phyloP scores from a whole-genome alignment of 2,329 filamentous ascomycete genomes.

The Aureobasidium lini region DNA sequence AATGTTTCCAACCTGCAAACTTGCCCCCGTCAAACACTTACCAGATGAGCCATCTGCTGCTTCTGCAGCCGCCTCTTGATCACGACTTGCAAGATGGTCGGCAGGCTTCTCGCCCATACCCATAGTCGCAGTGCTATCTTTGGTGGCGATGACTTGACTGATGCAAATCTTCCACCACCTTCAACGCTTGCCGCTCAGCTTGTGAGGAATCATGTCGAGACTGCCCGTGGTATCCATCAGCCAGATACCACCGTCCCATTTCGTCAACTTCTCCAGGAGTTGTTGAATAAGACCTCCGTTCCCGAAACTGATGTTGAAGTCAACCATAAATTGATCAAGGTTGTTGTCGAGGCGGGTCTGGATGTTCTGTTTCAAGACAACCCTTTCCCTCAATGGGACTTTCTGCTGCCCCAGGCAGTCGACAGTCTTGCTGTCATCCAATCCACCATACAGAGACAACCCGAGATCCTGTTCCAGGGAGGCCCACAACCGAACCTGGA shows the following conservation, averaged over 20 bases:
- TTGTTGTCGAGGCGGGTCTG: slow-evolving; percentile 72
- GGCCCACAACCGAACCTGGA: background rate
- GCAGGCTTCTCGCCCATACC: slow-evolving; percentile 9
- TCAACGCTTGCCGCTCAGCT: slow-evolving; percentile 85
- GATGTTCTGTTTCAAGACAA: slow-evolving; percentile 62
- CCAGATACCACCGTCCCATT: slow-evolving; percentile 50
- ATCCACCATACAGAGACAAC: slow-evolving; percentile 67
- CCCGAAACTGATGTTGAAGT: slow-evolving; percentile 62
- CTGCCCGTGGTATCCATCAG: slow-evolving; percentile 19
- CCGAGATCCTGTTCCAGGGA: slow-evolving; percentile 52
- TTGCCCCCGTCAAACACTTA: background rate
- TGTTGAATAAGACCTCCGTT: slow-evolving; percentile 41
- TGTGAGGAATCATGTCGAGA: slow-evolving; percentile 64
- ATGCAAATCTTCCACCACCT: slow-evolving; percentile 42
- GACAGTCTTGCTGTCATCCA: slow-evolving; percentile 73
- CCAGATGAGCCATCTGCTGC: background rate
- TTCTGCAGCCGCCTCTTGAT: background rate
- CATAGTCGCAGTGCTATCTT: slow-evolving; percentile 20
- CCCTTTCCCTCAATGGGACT: slow-evolving; percentile 53
- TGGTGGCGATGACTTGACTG: slow-evolving; percentile 15
- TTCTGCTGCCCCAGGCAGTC: slow-evolving; percentile 52
- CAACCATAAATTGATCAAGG: slow-evolving; percentile 78
- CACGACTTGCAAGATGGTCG: slow-evolving; percentile 15
- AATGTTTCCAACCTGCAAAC: background rate
- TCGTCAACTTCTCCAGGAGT: slow-evolving; percentile 62